Percentiles rank a stretch among this genome's conserved stretches.
These are phyloP conservation scores for Alternaria consortialis DNA, from an alignment of 2,329 filamentous ascomycete genomes.

Conservation along the genomic window DNA sequence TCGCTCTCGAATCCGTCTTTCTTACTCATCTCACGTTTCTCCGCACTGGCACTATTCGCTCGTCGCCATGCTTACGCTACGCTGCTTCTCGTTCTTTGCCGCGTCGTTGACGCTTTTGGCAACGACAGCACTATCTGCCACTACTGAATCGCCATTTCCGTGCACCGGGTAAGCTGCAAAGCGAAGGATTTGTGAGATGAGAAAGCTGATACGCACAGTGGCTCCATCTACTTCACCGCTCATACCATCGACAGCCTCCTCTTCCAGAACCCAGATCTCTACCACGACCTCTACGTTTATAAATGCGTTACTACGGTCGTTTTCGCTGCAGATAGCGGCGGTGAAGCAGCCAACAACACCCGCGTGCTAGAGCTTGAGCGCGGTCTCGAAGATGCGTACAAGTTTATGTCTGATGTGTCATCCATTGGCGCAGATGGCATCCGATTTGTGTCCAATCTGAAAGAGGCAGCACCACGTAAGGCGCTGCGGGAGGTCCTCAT, in stretches of 20 bases:
- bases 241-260: constrained; percentile 39
- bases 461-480: constrained; percentile 10
- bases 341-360: constrained; percentile 24
- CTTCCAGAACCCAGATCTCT: constrained; percentile 42
- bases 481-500: not conserved
- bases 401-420: constrained; percentile 27
- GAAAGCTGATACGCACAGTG: constrained; percentile 24
- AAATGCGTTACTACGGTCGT: constrained; percentile 39
- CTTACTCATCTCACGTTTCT: not conserved
- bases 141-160: constrained; percentile 4
- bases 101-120: constrained; percentile 2
- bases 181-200: no score
- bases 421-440: not conserved
- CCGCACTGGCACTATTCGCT: not conserved
- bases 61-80: constrained; percentile 3
- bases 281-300: constrained; percentile 38
- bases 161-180: constrained; percentile 17
- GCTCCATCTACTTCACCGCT: constrained; percentile 40
- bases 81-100: constrained; percentile 1
- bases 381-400: constrained; percentile 36
- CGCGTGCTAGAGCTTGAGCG: constrained; percentile 29
- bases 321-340: constrained; percentile 37
- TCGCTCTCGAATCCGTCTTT: not conserved
- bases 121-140: not conserved
- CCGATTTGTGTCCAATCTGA: not conserved